A percentile compares a stretch with the other conserved stretches of the same genome.
phyloP scores from a whole-genome alignment of 1,284 basidiomycete species.

The Neonothopanus nambi region DNA sequence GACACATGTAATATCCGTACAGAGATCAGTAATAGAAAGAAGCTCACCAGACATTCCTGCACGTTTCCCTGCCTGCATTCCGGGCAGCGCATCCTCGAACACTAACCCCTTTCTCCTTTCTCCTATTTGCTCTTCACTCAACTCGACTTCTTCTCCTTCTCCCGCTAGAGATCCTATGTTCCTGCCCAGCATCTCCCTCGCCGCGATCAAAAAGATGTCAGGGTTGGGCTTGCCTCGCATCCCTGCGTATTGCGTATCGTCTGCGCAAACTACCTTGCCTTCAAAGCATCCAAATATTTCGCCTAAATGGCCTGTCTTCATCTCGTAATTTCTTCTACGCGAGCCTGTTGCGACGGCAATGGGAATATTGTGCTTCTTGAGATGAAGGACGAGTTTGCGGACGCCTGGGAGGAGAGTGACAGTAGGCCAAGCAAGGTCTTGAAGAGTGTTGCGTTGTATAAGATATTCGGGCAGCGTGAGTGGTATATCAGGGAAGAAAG shows the following conservation, averaged over 20 bases:
- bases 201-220: constrained; percentile 74
- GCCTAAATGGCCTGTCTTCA: constrained; percentile 62
- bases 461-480: constrained; percentile 63
- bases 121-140: constrained; percentile 6
- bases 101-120: constrained; percentile 60
- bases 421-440: constrained; percentile 67
- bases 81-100: constrained; percentile 75
- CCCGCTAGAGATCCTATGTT: constrained; percentile 50
- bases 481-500: constrained; percentile 70
- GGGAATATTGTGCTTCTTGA: constrained; percentile 63
- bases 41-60: constrained; percentile 75
- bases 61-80: constrained; percentile 72
- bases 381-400: constrained; percentile 62
- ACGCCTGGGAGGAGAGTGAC: constrained; percentile 70
- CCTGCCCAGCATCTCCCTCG: constrained; percentile 52
- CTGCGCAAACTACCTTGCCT: constrained; percentile 64
- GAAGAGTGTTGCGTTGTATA: constrained; percentile 50
- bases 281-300: constrained; percentile 62
- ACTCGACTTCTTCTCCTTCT: constrained; percentile 43
- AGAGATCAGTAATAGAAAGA: not conserved
- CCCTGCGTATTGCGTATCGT: constrained; percentile 49
- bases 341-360: constrained; percentile 80
- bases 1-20: not conserved
- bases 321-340: constrained; percentile 57
- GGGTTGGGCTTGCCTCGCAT: constrained; percentile 69